These are phyloP conservation scores for Solanum clarkiae DNA, from an alignment of 257 asterid genomes.

Conservation along the genomic window DNA sequence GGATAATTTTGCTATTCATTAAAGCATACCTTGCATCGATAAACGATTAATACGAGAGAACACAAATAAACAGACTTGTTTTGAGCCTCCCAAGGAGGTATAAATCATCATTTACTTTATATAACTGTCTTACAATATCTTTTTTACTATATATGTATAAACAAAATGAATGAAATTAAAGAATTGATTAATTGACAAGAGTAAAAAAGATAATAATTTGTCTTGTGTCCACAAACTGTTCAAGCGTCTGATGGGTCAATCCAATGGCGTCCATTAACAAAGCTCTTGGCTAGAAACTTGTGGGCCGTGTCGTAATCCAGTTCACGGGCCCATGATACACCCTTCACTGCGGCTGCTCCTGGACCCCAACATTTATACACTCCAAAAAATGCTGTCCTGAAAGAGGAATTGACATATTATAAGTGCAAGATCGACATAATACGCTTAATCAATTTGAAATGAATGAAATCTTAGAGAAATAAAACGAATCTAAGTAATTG, in stretches of 20 bases:
- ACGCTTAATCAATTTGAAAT: neutral
- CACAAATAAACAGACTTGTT: no score
- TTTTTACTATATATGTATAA: neutral
- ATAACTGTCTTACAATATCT: neutral
- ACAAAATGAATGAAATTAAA: neutral
- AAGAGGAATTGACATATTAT: neutral
- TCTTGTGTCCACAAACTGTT: neutral
- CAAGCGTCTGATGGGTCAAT: constrained; percentile 57
- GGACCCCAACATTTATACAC: constrained; percentile 34
- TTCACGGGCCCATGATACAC: constrained; percentile 45
- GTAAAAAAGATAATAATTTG: neutral
- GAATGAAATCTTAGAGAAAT: neutral
- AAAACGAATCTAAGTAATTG: neutral
- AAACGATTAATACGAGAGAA: neutral
- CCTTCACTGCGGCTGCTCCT: constrained; percentile 41
- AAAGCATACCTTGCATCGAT: neutral
- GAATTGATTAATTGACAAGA: neutral
- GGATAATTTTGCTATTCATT: neutral
- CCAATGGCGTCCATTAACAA: constrained; percentile 91
- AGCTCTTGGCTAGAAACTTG: constrained; percentile 56
- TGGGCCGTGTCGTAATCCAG: constrained; percentile 33
- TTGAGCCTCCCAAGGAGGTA: no score
- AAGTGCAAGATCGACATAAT: neutral
- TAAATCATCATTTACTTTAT: neutral
- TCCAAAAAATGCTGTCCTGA: constrained; percentile 34